phyloP scores from a whole-genome alignment of 139 green algal genomes.

The Klebsormidium nitens region DNA sequence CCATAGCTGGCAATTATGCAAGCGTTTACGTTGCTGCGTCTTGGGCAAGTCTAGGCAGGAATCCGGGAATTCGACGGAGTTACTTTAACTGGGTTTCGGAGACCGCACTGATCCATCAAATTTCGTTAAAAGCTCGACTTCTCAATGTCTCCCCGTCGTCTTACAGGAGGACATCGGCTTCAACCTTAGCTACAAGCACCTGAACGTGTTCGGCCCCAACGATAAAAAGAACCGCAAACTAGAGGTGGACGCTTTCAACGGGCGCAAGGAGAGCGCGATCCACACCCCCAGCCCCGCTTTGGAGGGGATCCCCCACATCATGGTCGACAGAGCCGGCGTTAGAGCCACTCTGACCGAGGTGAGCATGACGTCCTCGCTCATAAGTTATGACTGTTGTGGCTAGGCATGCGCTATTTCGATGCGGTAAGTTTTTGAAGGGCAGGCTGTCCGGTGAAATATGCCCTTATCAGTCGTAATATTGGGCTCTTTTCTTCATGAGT shows the following conservation, averaged over 20 bases:
- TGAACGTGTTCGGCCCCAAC: constrained; percentile 54
- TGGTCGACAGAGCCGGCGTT: constrained; percentile 80
- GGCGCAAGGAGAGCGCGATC: constrained; percentile 76
- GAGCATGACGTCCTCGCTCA: too few species aligned
- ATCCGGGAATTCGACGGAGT: constrained; percentile 55
- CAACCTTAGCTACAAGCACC: constrained; percentile 60
- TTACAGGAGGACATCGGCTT: constrained; percentile 65
- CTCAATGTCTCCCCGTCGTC: too few species aligned
- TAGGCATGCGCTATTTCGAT: too few species aligned
- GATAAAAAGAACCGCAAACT: constrained; percentile 48
- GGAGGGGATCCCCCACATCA: constrained; percentile 85
- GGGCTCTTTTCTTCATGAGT: too few species aligned
- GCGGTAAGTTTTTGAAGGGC: too few species aligned
- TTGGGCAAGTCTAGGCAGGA: constrained; percentile 54
- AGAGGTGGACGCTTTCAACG: constrained; percentile 48
- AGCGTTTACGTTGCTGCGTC: background rate
- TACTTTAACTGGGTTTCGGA: constrained; percentile 56
- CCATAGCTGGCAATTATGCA: background rate
- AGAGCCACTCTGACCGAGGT: constrained; percentile 62
- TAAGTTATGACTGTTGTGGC: too few species aligned
- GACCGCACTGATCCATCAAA: constrained; percentile 43
- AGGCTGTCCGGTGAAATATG: too few species aligned
- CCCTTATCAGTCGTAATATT: too few species aligned
- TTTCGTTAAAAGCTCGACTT: too few species aligned
- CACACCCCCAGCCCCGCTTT: constrained; percentile 68